A percentile compares a stretch with the other conserved stretches of the same genome.
Conservation (phyloP, 208 protist species). For the Leishmania lainsoni region DNA sequence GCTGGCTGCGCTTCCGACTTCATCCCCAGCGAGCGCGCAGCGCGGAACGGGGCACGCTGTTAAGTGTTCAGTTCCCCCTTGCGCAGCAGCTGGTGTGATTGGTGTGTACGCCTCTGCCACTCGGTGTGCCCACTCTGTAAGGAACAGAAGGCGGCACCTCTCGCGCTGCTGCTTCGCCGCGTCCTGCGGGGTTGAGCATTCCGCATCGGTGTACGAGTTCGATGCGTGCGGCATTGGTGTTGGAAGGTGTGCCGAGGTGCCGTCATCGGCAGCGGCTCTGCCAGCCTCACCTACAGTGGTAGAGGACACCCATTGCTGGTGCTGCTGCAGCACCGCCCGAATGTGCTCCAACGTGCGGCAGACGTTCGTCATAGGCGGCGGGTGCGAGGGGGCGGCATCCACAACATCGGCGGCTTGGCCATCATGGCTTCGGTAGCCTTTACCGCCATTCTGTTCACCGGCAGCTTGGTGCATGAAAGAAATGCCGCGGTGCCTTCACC, state of each 20-base stretch:
- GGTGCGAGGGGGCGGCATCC: neutral
- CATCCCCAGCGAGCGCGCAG: neutral
- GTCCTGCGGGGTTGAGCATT: neutral
- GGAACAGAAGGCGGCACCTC: neutral
- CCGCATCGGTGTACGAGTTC: neutral
- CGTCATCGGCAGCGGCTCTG: neutral
- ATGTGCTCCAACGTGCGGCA: neutral
- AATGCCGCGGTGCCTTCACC: neutral
- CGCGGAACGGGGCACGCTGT: neutral
- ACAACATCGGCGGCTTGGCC: neutral
- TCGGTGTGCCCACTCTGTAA: conserved; percentile 4
- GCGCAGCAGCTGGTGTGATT: neutral
- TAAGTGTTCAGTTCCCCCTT: neutral
- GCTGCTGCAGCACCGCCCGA: neutral
- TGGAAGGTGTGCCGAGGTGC: neutral
- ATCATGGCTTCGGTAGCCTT: neutral
- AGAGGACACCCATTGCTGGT: neutral
- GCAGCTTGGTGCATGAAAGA: neutral
- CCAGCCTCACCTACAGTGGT: neutral
- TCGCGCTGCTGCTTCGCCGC: neutral
- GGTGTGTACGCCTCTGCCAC: neutral
- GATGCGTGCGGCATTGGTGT: neutral
- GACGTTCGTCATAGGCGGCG: neutral
- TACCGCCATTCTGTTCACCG: neutral
- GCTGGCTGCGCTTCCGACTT: too few relatives aligned